Percentiles rank a stretch among this genome's conserved stretches.
phyloP scores from a whole-genome alignment of 768 basidiomycete species.

The Auriscalpium orientale region DNA sequence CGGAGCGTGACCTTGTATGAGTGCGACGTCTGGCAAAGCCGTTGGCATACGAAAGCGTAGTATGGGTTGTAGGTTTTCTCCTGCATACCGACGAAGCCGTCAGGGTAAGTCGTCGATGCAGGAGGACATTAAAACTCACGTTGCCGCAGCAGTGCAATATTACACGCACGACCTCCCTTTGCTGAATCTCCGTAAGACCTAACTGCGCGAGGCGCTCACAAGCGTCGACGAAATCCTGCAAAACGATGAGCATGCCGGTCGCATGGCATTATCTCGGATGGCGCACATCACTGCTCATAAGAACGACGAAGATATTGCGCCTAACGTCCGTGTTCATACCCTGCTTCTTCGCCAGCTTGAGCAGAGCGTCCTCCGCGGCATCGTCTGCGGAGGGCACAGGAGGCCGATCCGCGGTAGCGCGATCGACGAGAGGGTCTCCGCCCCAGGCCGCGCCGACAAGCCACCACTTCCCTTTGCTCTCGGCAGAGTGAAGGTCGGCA shows the following conservation, averaged over 20 bases:
- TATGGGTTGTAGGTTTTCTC: conserved; percentile 94
- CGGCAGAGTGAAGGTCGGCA: conserved; percentile 72
- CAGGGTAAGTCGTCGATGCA: background rate
- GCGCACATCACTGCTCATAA: conserved; percentile 93
- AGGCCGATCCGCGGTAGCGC: conserved; percentile 27
- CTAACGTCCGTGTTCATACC: conserved; percentile 99
- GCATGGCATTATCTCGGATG: too few relatives aligned
- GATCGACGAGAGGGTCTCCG: conserved; percentile 83
- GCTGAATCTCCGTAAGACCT: conserved; percentile 80
- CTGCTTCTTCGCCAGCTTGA: conserved; percentile 81
- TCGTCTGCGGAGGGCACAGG: conserved; percentile 19
- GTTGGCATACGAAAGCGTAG: conserved; percentile 83
- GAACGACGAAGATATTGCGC: conserved; percentile 81
- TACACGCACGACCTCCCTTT: conserved; percentile 91
- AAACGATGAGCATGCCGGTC: too few relatives aligned
- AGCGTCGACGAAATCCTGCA: conserved; percentile 89
- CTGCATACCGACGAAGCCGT: conserved; percentile 30
- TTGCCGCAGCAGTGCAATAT: conserved; percentile 88
- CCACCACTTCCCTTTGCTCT: conserved; percentile 97
- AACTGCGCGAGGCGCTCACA: conserved; percentile 84
- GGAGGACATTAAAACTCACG: conserved; percentile 32
- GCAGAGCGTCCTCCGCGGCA: conserved; percentile 36
- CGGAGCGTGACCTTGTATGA: conserved; percentile 89
- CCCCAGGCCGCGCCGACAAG: conserved; percentile 96
- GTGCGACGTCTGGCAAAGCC: conserved; percentile 72